Percentiles rank a stretch among this genome's conserved stretches.
Evolutionary conservation across 148 eudicot species (phyloP).

Genomic region (Polygonum aviculare): DNA sequence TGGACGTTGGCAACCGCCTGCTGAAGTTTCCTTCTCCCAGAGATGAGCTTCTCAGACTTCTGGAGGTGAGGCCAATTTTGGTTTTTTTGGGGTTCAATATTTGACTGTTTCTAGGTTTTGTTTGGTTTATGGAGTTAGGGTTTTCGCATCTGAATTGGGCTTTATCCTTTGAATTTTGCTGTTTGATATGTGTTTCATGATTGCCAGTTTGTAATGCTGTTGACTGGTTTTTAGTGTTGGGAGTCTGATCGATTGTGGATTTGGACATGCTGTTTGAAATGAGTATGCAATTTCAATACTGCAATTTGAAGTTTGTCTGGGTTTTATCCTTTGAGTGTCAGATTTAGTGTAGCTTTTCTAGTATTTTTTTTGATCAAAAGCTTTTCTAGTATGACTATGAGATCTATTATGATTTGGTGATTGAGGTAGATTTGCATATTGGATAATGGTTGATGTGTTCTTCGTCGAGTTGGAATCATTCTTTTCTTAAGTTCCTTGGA

Average conservation of each 20-base stretch:
- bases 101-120: neutral
- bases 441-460: neutral
- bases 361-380: too few species aligned
- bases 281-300: neutral
- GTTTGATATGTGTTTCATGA: neutral
- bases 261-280: neutral
- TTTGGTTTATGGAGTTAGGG: neutral
- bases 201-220: neutral
- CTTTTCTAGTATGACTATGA: neutral
- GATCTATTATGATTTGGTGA: neutral
- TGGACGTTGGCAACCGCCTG: slow-evolving; percentile 6
- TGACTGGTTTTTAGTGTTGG: neutral
- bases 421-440: neutral
- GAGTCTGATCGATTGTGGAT: neutral
- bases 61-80: slow-evolving; percentile 9
- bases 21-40: slow-evolving; percentile 1
- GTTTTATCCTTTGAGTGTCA: neutral
- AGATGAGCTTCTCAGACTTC: slow-evolving; percentile 11
- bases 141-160: neutral
- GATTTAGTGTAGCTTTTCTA: neutral
- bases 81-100: neutral
- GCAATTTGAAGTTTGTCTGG: neutral
- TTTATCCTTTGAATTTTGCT: neutral
- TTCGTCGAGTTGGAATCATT: neutral
- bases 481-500: neutral